These are phyloP conservation scores for Pseudocercospora fijiensis DNA, from an alignment of 2,329 filamentous ascomycete genomes.

Conservation along the genomic window DNA sequence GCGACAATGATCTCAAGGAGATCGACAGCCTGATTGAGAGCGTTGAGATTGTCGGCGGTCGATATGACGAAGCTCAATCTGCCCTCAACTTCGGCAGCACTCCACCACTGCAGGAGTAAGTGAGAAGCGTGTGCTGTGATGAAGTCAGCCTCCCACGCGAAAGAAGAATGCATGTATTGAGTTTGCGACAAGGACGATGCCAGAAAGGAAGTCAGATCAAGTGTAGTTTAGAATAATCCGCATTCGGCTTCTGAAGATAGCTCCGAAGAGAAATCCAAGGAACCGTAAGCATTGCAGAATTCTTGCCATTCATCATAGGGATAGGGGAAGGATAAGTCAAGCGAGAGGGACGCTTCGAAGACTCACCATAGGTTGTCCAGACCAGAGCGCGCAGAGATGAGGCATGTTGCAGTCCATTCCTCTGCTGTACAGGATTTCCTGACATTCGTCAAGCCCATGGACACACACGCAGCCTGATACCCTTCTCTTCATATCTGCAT, in stretches of 20 bases:
- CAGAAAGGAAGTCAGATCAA: slow-evolving; percentile 43
- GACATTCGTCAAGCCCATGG: too few relatives aligned
- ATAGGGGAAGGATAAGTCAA: background rate
- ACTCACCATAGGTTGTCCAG: background rate
- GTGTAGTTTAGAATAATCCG: slow-evolving; percentile 50
- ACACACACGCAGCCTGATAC: too few relatives aligned
- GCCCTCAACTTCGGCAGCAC: slow-evolving; percentile 33
- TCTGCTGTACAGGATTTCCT: background rate
- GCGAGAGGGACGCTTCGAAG: background rate
- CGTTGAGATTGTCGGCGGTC: slow-evolving; percentile 44
- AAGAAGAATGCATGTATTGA: background rate
- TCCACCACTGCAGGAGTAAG: slow-evolving; percentile 24
- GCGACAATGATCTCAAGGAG: slow-evolving; percentile 51
- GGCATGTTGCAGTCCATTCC: background rate
- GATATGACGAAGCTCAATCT: slow-evolving; percentile 38
- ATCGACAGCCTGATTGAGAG: slow-evolving; percentile 53
- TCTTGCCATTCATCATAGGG: slow-evolving; percentile 45
- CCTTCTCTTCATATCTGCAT: too few relatives aligned
- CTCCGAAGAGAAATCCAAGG: slow-evolving; percentile 21
- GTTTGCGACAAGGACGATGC: background rate
- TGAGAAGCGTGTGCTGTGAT: background rate
- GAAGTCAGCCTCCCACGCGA: background rate
- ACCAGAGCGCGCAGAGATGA: background rate
- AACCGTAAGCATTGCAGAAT: slow-evolving; percentile 54
- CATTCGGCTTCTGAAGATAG: slow-evolving; percentile 39